Conservation (phyloP, 2,329 filamentous ascomycete species). For the Verticillium klebahnii region DNA sequence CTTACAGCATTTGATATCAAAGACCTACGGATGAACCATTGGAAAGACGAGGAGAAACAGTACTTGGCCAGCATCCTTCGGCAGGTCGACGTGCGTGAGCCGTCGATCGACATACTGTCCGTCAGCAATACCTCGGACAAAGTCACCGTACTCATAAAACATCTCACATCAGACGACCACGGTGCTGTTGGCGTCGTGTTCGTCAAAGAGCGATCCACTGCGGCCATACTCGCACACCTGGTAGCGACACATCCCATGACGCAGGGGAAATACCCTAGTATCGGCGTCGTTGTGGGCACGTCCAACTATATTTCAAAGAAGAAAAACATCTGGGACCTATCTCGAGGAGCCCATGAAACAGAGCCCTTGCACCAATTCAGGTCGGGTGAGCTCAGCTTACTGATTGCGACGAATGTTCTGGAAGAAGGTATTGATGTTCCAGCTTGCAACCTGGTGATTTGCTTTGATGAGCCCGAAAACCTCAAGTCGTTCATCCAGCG, state of each 20-base stretch:
- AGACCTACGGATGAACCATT: slow-evolving; percentile 29
- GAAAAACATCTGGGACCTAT: slow-evolving; percentile 35
- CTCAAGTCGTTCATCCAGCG: slow-evolving; percentile 57
- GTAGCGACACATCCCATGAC: slow-evolving; percentile 47
- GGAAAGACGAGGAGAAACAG: slow-evolving; percentile 45
- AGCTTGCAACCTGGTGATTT: slow-evolving; percentile 57
- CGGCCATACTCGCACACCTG: slow-evolving; percentile 54
- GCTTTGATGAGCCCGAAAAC: slow-evolving; percentile 45
- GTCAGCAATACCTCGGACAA: slow-evolving; percentile 50
- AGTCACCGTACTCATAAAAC: slow-evolving; percentile 44
- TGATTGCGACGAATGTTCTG: slow-evolving; percentile 60
- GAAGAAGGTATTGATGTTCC: slow-evolving; percentile 67
- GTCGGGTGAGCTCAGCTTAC: slow-evolving; percentile 47
- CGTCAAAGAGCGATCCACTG: slow-evolving; percentile 57
- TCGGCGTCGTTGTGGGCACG: slow-evolving; percentile 53
- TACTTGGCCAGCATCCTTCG: slow-evolving; percentile 49
- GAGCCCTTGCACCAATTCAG: slow-evolving; percentile 43
- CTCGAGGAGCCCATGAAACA: slow-evolving; percentile 22
- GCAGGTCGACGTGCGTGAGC: slow-evolving; percentile 23
- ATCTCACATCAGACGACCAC: slow-evolving; percentile 40
- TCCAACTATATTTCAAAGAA: slow-evolving; percentile 32
- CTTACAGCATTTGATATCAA: slow-evolving; percentile 12
- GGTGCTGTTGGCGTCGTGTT: slow-evolving; percentile 60
- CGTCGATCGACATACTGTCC: slow-evolving; percentile 11
- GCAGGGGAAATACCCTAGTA: slow-evolving; percentile 34